phyloP scores from a whole-genome alignment of 208 protist genomes.

The Wallacemonas rigidus region DNA sequence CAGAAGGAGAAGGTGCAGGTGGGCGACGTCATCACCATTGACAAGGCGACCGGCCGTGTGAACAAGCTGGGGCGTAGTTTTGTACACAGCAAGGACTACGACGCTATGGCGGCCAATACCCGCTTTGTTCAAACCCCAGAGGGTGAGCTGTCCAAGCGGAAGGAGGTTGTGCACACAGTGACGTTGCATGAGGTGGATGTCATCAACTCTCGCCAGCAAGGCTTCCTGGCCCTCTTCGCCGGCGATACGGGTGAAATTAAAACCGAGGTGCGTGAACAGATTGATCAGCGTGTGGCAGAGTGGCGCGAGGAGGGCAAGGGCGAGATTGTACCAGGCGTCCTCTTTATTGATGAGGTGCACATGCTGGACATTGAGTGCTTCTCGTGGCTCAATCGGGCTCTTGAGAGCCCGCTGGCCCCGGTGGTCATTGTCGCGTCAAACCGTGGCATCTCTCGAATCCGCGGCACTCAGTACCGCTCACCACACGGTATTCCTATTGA shows the following conservation, averaged over 20 bases:
- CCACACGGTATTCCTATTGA: slow-evolving; percentile 99
- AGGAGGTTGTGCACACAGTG: slow-evolving; percentile 99
- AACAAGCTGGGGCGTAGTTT: slow-evolving; percentile 98
- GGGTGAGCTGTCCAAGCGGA: slow-evolving; percentile 99
- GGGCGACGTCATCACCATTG: slow-evolving; percentile 99
- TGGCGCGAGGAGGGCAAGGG: slow-evolving; percentile 99
- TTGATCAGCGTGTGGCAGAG: slow-evolving; percentile 99
- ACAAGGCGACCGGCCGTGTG: slow-evolving; percentile 99
- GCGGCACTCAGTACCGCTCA: slow-evolving; percentile 97
- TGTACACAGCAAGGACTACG: slow-evolving; percentile 96
- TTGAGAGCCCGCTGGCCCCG: slow-evolving; percentile 98
- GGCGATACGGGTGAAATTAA: slow-evolving; percentile 99
- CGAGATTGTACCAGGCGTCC: slow-evolving; percentile 98
- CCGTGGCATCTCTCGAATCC: slow-evolving; percentile 98
- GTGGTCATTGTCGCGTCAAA: slow-evolving; percentile 99
- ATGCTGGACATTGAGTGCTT: slow-evolving; percentile 99
- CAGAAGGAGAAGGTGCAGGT: slow-evolving; percentile 98
- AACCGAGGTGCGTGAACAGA: slow-evolving; percentile 99
- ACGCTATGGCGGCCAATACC: slow-evolving; percentile 93
- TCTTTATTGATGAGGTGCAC: slow-evolving; percentile 98
- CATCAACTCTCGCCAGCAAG: slow-evolving; percentile 99
- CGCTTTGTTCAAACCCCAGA: slow-evolving; percentile 98
- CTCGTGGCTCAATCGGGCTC: slow-evolving; percentile 99
- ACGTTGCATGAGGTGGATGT: slow-evolving; percentile 99
- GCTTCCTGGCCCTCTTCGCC: slow-evolving; percentile 99